phyloP scores from a whole-genome alignment of 192 early-diverging fungal species.

The Allomyces macrogynus region DNA sequence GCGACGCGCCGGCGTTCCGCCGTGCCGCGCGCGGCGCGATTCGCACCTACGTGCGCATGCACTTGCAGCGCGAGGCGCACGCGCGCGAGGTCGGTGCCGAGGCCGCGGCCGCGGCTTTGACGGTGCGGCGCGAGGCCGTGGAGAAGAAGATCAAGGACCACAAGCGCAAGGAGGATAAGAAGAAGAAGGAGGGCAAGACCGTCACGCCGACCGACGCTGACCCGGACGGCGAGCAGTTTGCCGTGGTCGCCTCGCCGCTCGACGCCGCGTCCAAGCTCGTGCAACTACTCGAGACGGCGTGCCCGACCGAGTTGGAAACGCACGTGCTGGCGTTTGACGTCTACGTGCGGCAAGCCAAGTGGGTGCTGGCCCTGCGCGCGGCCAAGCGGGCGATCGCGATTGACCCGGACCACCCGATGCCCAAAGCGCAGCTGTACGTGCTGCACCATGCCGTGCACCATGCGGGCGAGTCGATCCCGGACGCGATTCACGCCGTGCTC shows the following conservation, averaged over 20 bases:
- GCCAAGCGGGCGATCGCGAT: too few species aligned
- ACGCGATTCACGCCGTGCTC: too few species aligned
- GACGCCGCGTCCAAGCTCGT: slow-evolving; percentile 58
- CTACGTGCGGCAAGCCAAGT: slow-evolving; percentile 41
- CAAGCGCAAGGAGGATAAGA: slow-evolving; percentile 22
- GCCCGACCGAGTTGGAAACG: slow-evolving; percentile 30
- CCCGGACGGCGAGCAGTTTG: slow-evolving; percentile 45
- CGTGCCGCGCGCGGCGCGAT: not conserved
- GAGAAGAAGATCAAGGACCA: slow-evolving; percentile 5
- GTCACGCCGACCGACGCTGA: slow-evolving; percentile 31
- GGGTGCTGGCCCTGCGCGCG: not conserved
- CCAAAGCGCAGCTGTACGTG: too few species aligned
- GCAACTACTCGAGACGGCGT: slow-evolving; percentile 39
- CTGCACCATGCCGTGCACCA: too few species aligned
- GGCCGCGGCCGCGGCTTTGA: slow-evolving; percentile 56
- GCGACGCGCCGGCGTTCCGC: slow-evolving; percentile 24
- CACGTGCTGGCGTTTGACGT: slow-evolving; percentile 43
- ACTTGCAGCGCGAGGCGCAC: too few species aligned
- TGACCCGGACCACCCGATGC: too few species aligned
- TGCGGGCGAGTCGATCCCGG: too few species aligned
- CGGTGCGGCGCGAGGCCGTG: slow-evolving; percentile 29
- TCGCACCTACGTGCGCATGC: not conserved
- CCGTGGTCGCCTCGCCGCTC: slow-evolving; percentile 33
- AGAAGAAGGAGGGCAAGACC: slow-evolving; percentile 18
- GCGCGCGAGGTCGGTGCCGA: slow-evolving; percentile 27